Evolutionary conservation across 2,329 filamentous ascomycete genomes (phyloP).

Genomic region (Hymenoscyphus repandus): DNA sequence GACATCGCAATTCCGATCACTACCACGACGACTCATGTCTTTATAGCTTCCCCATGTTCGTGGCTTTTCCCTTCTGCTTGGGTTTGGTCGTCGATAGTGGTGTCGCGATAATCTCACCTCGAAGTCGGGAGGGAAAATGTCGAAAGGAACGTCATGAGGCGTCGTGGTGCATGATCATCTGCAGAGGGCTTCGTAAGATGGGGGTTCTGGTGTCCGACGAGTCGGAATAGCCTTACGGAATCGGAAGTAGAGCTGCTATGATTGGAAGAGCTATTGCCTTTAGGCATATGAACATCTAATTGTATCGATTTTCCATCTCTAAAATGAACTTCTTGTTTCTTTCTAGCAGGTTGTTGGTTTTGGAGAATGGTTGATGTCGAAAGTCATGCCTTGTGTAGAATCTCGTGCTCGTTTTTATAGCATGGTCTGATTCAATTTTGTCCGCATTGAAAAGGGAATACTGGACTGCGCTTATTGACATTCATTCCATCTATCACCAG

Average conservation of each 20-base stretch:
- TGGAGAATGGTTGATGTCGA: neutral
- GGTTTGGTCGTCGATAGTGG: neutral
- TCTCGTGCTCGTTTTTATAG: neutral
- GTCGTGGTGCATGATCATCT: neutral
- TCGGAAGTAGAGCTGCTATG: neutral
- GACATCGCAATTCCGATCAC: neutral
- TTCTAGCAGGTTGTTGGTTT: neutral
- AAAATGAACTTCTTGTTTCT: too few relatives aligned
- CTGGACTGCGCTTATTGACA: neutral
- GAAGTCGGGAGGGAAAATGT: neutral
- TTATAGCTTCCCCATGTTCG: too few relatives aligned
- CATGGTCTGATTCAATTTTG: neutral
- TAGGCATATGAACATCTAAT: too few relatives aligned
- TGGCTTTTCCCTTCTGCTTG: neutral
- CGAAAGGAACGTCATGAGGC: neutral
- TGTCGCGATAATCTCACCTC: neutral
- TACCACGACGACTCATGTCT: neutral
- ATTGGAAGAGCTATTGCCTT: neutral
- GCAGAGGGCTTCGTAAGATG: neutral
- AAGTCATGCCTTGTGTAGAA: neutral
- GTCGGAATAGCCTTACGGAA: neutral
- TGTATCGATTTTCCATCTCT: too few relatives aligned
- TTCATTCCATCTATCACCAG: too few relatives aligned
- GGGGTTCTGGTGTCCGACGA: neutral
- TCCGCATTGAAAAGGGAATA: neutral